Base-by-base conservation (phyloP, 2,329 filamentous ascomycete species). In the Ophiobolus disseminans region DNA sequence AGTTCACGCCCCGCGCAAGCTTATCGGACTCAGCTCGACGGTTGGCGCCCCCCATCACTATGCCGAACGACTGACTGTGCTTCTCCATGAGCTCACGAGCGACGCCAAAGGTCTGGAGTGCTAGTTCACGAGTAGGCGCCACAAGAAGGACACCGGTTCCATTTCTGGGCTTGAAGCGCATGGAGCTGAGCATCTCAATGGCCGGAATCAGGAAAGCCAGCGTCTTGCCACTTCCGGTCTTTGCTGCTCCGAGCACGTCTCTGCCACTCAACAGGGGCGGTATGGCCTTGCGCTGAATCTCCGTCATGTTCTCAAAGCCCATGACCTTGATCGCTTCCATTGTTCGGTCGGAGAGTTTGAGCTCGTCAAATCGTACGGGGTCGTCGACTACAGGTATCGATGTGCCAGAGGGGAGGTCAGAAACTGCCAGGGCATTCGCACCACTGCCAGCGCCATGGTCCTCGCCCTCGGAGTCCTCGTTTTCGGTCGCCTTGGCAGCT, bases 151-250 rank as follows among this genome's bases (percentile, higher is more conserved):
- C 93, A 67, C 94, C 94, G 54, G 55, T 73, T 66, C 82, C 93
- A 73, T 97, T 97, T 68, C 93, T 82, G 16, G 92, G 93, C 80
- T 97, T 97, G 82, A 97, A 97, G 55, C 88, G 85, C 63, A 99
- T 82, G 13, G 91, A 86, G 69, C 87, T 86, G 52, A 99, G 82
- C 86, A 97, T 95, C 77, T 97, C 94, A 30, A 97, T 82, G 2
- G 92, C 92, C 14, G 94, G 94, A 48, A 97, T 92, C 53, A 99
- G 80, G 76, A 99, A 99, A 3, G 93, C 88, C 52, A 97, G 76
- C 1, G 94, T 99, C 80, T 99, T 99, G 70, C 94, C 94, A 17
- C 90, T 95, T 34, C 92, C 92, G 3, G 92, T 97, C 81, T 97
- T 97, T 40, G 94, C 94, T 23, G 93, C 93, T 65, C 94, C 94